Conservation (phyloP, 192 early-diverging fungal species). For the Rhizophagus clarus region DNA sequence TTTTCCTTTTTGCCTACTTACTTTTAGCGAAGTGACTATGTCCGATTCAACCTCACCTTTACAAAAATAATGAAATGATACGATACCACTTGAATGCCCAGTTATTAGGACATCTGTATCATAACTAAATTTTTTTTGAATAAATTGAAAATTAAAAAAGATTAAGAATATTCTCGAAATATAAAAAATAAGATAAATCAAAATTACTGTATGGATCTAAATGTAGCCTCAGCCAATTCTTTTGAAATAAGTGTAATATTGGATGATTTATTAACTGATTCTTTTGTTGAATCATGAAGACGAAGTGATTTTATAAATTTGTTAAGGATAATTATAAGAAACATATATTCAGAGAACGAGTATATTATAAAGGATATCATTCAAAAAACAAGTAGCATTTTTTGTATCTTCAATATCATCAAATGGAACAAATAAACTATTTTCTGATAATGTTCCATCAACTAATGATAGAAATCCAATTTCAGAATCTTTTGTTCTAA, state of each 20-base stretch:
- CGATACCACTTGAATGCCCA: background rate
- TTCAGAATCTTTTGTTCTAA: slow-evolving; percentile 14
- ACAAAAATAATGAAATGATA: background rate
- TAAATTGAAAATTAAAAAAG: background rate
- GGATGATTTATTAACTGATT: background rate
- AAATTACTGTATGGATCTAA: background rate
- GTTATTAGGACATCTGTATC: slow-evolving; percentile 6
- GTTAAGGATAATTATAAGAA: background rate
- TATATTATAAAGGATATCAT: slow-evolving; percentile 23
- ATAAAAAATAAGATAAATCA: background rate
- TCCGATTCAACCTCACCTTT: background rate
- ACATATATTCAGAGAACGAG: background rate
- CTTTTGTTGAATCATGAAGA: background rate
- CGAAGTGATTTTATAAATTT: slow-evolving; percentile 7
- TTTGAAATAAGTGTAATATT: background rate
- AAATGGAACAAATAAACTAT: slow-evolving; percentile 4
- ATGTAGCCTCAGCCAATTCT: background rate
- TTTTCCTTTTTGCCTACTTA: background rate
- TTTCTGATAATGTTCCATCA: background rate
- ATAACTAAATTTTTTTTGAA: background rate
- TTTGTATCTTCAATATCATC: background rate
- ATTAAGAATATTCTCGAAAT: background rate
- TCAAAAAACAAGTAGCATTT: slow-evolving; percentile 23
- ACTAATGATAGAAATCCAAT: slow-evolving; percentile 20
- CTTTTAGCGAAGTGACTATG: background rate